Percentiles rank a stretch among this genome's conserved stretches.
Evolutionary conservation across 1,284 basidiomycete genomes (phyloP).

Genomic region (Singerocomus inundabilis): DNA sequence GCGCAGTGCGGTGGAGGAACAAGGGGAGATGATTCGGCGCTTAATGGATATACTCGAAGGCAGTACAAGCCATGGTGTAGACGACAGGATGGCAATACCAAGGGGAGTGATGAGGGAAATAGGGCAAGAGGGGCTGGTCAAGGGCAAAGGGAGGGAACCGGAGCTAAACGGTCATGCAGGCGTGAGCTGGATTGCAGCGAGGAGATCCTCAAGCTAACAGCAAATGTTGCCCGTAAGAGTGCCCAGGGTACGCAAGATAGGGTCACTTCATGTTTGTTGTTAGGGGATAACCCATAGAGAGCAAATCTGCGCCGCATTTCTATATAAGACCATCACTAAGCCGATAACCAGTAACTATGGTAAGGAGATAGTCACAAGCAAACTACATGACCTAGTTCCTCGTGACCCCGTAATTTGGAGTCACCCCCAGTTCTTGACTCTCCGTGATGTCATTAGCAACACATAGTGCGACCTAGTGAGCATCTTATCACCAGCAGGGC

Average conservation of each 20-base stretch:
- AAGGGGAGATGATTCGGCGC: constrained; percentile 47
- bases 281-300: not conserved
- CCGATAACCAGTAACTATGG: too few species aligned
- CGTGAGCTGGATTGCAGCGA: constrained; percentile 3
- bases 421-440: not conserved
- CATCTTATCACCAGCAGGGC: constrained; percentile 4
- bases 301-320: not conserved
- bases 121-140: not conserved
- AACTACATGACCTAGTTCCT: constrained; percentile 11
- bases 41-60: constrained; percentile 20
- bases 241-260: not conserved
- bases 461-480: constrained; percentile 7
- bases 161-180: not conserved
- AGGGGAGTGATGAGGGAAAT: not conserved
- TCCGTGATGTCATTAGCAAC: constrained; percentile 9
- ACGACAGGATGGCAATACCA: not conserved
- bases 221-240: not conserved
- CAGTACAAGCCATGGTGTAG: not conserved
- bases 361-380: not conserved
- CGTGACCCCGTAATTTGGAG: not conserved
- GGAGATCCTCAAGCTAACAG: constrained; percentile 16
- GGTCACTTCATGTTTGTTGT: not conserved
- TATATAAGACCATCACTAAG: too few species aligned
- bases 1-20: constrained; percentile 49
- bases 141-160: constrained; percentile 15